These are phyloP conservation scores for Ceratocystis ficicola DNA, from an alignment of 2,329 filamentous ascomycete genomes.

Conservation along the genomic window DNA sequence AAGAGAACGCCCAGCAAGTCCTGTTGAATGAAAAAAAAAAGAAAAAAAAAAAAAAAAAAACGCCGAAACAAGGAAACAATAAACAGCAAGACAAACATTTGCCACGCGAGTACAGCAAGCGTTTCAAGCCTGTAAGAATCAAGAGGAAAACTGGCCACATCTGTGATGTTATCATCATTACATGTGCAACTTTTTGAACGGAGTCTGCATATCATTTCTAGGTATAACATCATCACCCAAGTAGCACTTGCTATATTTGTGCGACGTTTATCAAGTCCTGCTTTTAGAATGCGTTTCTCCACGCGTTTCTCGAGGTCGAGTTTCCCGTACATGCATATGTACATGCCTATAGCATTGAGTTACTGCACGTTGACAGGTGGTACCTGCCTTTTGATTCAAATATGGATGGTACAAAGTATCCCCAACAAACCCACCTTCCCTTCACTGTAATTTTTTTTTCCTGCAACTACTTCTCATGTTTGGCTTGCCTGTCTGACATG, in stretches of 20 bases:
- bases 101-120: conserved; percentile 3
- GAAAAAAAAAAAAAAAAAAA: not conserved
- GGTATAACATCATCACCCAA: not conserved
- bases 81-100: conserved; percentile 1
- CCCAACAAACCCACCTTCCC: not conserved
- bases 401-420: not conserved
- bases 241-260: not conserved
- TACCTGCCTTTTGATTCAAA: conserved; percentile 8
- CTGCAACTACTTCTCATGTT: not conserved
- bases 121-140: not conserved
- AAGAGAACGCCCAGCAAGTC: not conserved
- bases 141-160: not conserved
- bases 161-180: not conserved
- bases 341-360: not conserved
- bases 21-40: not conserved
- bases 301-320: not conserved
- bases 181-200: not conserved
- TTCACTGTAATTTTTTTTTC: not conserved
- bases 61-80: conserved; percentile 4
- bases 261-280: not conserved
- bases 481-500: not conserved
- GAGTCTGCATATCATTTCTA: not conserved
- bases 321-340: not conserved
- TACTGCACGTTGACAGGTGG: conserved; percentile 3
- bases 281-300: not conserved